These are phyloP conservation scores for Artemisia tridentata DNA, from an alignment of 129 eudicot species.

Conservation along the genomic window DNA sequence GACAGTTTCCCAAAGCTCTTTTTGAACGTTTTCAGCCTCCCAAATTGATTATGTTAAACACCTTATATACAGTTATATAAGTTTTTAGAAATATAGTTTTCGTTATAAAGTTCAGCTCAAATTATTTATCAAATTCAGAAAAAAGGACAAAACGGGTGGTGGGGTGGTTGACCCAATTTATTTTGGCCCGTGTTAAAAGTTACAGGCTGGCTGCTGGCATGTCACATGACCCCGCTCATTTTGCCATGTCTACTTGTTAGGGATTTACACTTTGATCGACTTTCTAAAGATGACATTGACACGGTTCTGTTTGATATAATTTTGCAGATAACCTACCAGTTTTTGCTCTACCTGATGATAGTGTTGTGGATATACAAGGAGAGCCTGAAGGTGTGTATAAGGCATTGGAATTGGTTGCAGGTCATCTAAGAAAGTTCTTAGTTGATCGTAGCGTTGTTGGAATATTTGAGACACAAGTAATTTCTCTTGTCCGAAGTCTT, in stretches of 20 bases:
- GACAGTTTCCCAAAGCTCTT: too few relatives aligned
- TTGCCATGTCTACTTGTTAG: background rate
- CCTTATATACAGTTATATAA: too few relatives aligned
- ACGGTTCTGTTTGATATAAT: slow-evolving; percentile 9
- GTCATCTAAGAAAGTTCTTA: slow-evolving; percentile 82
- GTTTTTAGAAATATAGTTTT: too few relatives aligned
- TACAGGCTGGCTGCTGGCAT: too few relatives aligned
- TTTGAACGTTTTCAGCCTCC: too few relatives aligned
- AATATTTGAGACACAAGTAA: slow-evolving; percentile 75
- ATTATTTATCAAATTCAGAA: too few relatives aligned
- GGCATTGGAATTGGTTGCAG: slow-evolving; percentile 78
- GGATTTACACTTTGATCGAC: background rate
- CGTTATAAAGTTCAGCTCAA: too few relatives aligned
- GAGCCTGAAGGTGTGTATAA: slow-evolving; percentile 70
- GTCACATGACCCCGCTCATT: too few relatives aligned
- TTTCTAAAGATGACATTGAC: background rate
- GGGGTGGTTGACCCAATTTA: too few relatives aligned
- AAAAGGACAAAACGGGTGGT: too few relatives aligned
- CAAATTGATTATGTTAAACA: too few relatives aligned
- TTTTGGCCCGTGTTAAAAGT: too few relatives aligned
- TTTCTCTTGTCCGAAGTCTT: slow-evolving; percentile 4
- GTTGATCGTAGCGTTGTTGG: slow-evolving; percentile 85
- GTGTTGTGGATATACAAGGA: slow-evolving; percentile 86
- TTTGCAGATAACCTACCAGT: slow-evolving; percentile 79
- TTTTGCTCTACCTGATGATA: slow-evolving; percentile 89